Conservation (phyloP, 768 basidiomycete genomes). For the Boletus rubropictus region DNA sequence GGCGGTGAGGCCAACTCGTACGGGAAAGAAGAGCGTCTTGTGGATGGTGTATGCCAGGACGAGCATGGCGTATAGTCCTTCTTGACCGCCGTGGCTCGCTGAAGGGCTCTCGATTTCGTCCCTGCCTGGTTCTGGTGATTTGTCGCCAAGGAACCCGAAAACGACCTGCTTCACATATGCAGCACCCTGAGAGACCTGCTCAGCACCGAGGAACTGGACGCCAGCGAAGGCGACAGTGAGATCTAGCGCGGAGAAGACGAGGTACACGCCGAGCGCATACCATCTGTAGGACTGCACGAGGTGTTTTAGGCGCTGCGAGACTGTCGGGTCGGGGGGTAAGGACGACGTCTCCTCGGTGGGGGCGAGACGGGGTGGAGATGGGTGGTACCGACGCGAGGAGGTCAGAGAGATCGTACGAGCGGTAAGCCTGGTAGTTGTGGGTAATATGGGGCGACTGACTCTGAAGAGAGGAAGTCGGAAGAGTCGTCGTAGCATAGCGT, state of each 20-base stretch:
- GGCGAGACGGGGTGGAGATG: conserved; percentile 45
- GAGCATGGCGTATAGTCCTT: conserved; percentile 87
- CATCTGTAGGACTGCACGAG: conserved; percentile 92
- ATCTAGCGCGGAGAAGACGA: conserved; percentile 67
- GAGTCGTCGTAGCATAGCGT: conserved; percentile 34
- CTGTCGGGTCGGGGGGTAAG: conserved; percentile 45
- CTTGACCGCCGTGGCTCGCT: conserved; percentile 41
- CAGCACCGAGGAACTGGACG: conserved; percentile 84
- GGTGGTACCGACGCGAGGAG: conserved; percentile 38
- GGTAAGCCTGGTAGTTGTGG: conserved; percentile 39
- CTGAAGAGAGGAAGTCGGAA: conserved; percentile 45
- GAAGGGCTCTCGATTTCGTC: conserved; percentile 53
- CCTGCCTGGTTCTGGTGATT: conserved; percentile 58
- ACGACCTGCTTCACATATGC: conserved; percentile 49
- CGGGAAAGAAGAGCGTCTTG: conserved; percentile 87
- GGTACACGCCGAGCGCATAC: conserved; percentile 92
- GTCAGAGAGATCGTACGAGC: conserved; percentile 17
- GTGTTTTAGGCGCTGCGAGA: conserved; percentile 69
- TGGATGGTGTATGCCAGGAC: conserved; percentile 92
- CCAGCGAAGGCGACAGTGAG: conserved; percentile 80
- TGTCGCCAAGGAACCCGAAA: conserved; percentile 40
- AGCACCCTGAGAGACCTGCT: conserved; percentile 73
- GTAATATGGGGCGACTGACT: conserved; percentile 43
- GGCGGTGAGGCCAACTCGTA: conserved; percentile 85
- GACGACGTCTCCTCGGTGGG: conserved; percentile 3